Base-by-base conservation (phyloP, 2,329 filamentous ascomycete species). In the Thelonectria blattea region DNA sequence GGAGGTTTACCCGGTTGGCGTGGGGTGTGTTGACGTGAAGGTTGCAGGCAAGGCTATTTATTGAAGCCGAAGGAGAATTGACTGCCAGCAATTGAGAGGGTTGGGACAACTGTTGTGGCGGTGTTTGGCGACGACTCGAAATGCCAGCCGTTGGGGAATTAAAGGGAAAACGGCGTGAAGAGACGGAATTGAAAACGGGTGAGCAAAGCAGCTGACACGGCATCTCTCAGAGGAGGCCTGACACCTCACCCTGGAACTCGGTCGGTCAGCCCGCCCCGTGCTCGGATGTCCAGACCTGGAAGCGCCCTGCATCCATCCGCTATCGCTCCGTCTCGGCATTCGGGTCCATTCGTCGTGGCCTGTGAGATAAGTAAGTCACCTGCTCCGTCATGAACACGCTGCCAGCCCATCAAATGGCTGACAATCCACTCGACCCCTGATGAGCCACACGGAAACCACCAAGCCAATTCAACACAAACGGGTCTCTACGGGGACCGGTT, bases 1-100 rank as follows among this genome's bases (percentile, higher is more conserved):
- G 58, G 58, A 64, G 65, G 42, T 56, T 14, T 65, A 60, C 52
- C 63, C 56, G 41, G 66, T 63, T 67, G 53, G 63, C 61, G 58
- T 63, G 65, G 62, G 57, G 45, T 56, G 43, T 56, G 27, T 30
- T 7, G 27, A 8, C 8, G 27, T 4, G 58, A 52, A 60, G 34
- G 32, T 11, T 34, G 32, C n/a, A 24, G 22, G 6, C 22, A 24
- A 24, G 9, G 32, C 32, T 3, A 14, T 34, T 34, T 3, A 14
- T 34, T 34, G 10, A 34, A 34, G 32, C 32, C 58, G 43, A 39
- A 52, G 61, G 56, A 67, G 58, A 68, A 70, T 70, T 61, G 56
- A 49, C 49, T 48, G 22, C 22, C 22, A 24, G 42, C 17, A 49
- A 42, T 17, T 53, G 59, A 49, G n/a, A 24, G 37, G 56, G 6